Base-by-base conservation (phyloP, 441 rosid genomes). In the Adansonia madagascariensis region DNA sequence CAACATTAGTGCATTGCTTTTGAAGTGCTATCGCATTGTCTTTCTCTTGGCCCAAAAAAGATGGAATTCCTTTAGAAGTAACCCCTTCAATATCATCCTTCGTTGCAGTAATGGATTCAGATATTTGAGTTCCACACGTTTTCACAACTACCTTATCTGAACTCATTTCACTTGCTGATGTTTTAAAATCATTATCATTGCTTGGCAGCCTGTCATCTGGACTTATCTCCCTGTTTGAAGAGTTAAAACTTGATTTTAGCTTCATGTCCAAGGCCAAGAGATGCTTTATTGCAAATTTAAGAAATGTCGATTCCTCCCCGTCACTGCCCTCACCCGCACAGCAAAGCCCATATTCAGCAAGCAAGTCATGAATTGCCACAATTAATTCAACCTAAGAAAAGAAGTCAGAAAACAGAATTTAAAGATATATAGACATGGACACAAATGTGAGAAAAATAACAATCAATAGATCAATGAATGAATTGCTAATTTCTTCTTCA, bases 331-430 rank as follows among this genome's bases (percentile, higher is more conserved):
- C 88, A 71, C 97, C 93, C 72, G 87, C 94, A 84, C 99, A 94
- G 83, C 99, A 97, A 68, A 97, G 89, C 79, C 98, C 99, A 85
- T 89, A 89, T 80, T 94, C 95, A 80, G 99, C 97, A 79, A 94
- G 95, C 90, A 93, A 88, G 79, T 94, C 91, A 83, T 97, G 99
- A 70, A 86, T 85, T 83, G 95, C 91, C 82, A 92, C 91, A 79
- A 97, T 92, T 82, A 94, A 85, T 80, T 93, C 98, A 85, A 92
- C 98, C 99, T 97, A 75, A 72, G 62, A 83, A 61, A 74, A 49
- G 74, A 77, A 57, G 31, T 22, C n/a, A 22, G 44, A 68, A 69
- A 65, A 72, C 35, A 18, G 20, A 75, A 55, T 14, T 8, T 22
- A 12, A 78, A 31, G 31, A 68, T 63, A 63, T 69, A 76, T 41